phyloP scores from a whole-genome alignment of 495 filamentous ascomycete species.

The Evernia prunastri region DNA sequence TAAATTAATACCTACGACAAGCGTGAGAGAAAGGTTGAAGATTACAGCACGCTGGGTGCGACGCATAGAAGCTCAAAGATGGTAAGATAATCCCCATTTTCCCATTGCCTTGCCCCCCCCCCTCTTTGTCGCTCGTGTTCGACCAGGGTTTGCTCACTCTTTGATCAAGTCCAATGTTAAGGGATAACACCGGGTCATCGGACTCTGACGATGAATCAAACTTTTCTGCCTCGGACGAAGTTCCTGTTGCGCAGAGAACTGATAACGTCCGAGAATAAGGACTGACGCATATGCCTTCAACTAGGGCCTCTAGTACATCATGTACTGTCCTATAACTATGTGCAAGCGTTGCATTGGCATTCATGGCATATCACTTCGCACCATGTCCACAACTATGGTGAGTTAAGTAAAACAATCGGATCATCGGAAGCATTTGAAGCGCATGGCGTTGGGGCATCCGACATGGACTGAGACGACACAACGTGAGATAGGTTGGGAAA shows the following conservation, averaged over 20 bases:
- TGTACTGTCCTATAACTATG: constrained; percentile 32
- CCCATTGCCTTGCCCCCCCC: background rate
- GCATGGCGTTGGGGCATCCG: constrained; percentile 4
- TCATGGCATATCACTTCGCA: constrained; percentile 18
- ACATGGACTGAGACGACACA: background rate
- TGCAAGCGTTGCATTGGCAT: constrained; percentile 21
- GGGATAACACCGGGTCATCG: constrained; percentile 14
- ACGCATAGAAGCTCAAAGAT: constrained; percentile 62
- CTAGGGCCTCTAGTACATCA: constrained; percentile 29
- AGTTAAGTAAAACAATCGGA: background rate
- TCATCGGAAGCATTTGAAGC: background rate
- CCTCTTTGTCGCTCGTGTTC: constrained; percentile 22
- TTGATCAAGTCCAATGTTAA: constrained; percentile 17
- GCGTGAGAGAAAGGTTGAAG: constrained; percentile 74
- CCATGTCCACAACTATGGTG: constrained; percentile 3
- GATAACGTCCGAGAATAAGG: constrained; percentile 10
- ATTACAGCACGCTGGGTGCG: constrained; percentile 69
- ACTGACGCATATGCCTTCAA: constrained; percentile 14
- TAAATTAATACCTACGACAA: constrained; percentile 58
- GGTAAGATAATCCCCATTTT: constrained; percentile 43
- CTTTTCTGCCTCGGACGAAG: constrained; percentile 8
- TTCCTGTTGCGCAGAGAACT: background rate
- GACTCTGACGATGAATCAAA: constrained; percentile 18
- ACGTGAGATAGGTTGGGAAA: background rate
- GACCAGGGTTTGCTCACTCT: constrained; percentile 20